Evolutionary conservation across 1,139 yeast species (phyloP).

Genomic region (Yamadazyma dushanensis): DNA sequence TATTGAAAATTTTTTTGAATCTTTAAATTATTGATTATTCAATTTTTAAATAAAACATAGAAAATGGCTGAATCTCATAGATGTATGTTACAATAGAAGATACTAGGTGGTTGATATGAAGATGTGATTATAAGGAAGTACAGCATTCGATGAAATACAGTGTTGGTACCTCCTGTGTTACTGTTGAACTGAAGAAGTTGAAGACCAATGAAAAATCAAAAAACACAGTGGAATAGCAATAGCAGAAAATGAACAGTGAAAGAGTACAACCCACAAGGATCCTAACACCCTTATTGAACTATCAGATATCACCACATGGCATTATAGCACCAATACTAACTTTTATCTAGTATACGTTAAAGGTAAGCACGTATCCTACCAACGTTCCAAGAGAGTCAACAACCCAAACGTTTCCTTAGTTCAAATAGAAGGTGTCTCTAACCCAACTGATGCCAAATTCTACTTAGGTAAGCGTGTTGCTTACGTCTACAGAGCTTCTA

Average conservation of each 20-base stretch:
- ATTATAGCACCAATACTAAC: conserved; percentile 56
- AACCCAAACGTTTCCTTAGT: conserved; percentile 97
- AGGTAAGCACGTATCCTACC: conserved; percentile 99
- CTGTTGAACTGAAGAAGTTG: no score
- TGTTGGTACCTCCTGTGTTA: no score
- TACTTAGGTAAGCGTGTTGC: conserved; percentile 99
- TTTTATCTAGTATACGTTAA: conserved; percentile 85
- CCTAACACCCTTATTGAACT: no score
- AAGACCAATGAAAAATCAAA: no score
- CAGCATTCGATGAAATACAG: no score
- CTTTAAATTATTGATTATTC: conserved; percentile 16
- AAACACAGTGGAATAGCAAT: no score
- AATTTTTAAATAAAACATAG: conserved; percentile 13
- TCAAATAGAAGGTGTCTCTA: conserved; percentile 93
- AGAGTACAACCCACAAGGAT: no score
- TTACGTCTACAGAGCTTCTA: conserved; percentile 97
- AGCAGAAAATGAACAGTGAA: no score
- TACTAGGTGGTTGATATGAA: conserved; percentile 1
- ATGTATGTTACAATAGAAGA: conserved; percentile 56
- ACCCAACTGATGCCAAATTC: conserved; percentile 94
- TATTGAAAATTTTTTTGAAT: conserved; percentile 17
- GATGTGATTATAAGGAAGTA: not conserved
- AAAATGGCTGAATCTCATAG: conserved; percentile 96
- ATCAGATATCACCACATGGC: no score
- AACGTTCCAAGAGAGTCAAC: conserved; percentile 97